Base-by-base conservation (phyloP, 2,329 filamentous ascomycete species). In the Monosporascus sp. region DNA sequence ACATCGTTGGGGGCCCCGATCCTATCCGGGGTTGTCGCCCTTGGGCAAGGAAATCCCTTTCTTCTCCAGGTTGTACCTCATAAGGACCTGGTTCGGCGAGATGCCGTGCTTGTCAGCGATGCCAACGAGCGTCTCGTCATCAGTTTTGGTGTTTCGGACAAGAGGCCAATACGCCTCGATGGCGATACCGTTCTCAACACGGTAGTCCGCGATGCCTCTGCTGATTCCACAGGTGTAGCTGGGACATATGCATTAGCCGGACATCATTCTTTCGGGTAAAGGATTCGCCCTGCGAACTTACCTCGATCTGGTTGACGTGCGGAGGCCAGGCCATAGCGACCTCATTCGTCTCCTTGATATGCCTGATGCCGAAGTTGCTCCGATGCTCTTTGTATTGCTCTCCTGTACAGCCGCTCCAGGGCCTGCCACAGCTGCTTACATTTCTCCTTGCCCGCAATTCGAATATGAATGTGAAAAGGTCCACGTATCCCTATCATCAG, bases 171-270 rank as follows among this genome's bases (percentile, higher is more conserved):
- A 82, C 0, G 78, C 76, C 67, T 82, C 72, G 51, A 83, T 68
- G 38, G 80, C 60, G 53, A 83, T 81, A 6, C 73, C 72, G 35
- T 79, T 68, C 41, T 72, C 63, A 52, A 89, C 88, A 81, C 90
- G 94, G 64, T 72, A 75, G 15, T 62, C 55, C 14, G 71, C 70
- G 2, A 73, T 65, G 64, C 20, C 63, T 60, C 52, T 75, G 73
- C 66, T 89, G 86, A 60, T 78, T 81, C 85, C 85, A 89, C 0
- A 87, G 86, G 65, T 90, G 87, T 24, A 89, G 78, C 84, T 88
- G 52, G 8, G 9, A 31, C 9, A 28, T 28, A 9, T 11, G 9
- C 28, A 31, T 11, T 31, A 31, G 28, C 5, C 28, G 28, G 28
- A 9, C 28, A 3, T 5, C 28, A 31, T 11, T 11, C 28, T 11